These are phyloP conservation scores for Clarireedia monteithiana DNA, from an alignment of 2,329 filamentous ascomycete species.

Conservation along the genomic window DNA sequence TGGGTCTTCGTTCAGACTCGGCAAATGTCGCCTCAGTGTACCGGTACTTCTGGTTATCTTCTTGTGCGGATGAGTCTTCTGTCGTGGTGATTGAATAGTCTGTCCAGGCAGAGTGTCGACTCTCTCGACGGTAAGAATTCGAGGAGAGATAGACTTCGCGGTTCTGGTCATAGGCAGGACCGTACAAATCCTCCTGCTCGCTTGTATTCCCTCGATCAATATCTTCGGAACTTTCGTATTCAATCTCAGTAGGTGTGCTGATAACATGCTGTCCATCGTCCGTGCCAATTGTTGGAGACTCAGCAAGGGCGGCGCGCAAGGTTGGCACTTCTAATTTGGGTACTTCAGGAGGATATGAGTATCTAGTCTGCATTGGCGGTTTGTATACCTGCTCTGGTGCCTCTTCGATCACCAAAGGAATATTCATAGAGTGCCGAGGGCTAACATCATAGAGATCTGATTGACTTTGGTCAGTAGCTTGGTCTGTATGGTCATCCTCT, in stretches of 20 bases:
- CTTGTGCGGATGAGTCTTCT: constrained; percentile 17
- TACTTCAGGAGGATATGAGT: constrained; percentile 3
- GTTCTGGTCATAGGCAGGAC: constrained; percentile 14
- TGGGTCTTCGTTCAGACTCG: constrained; percentile 31
- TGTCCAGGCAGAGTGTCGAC: constrained; percentile 25
- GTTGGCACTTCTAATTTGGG: constrained; percentile 19
- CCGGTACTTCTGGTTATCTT: constrained; percentile 10
- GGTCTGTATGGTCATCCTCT: background rate
- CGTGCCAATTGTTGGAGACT: constrained; percentile 13
- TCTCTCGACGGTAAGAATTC: constrained; percentile 15
- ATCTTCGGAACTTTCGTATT: constrained; percentile 27
- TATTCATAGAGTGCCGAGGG: background rate
- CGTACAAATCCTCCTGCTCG: constrained; percentile 13
- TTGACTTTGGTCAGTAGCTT: background rate
- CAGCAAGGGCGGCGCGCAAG: constrained; percentile 22
- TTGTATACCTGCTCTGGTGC: background rate
- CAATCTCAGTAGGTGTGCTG: constrained; percentile 27
- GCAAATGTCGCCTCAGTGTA: constrained; percentile 11
- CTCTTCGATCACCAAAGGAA: constrained; percentile 2
- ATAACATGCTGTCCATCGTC: constrained; percentile 19
- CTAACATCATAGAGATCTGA: background rate
- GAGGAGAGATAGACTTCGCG: constrained; percentile 14
- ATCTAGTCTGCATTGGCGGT: background rate
- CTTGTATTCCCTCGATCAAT: constrained; percentile 13
- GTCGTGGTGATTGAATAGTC: constrained; percentile 24